Conservation (phyloP, 306 rosid species). For the Trichosanthes cucumerina region DNA sequence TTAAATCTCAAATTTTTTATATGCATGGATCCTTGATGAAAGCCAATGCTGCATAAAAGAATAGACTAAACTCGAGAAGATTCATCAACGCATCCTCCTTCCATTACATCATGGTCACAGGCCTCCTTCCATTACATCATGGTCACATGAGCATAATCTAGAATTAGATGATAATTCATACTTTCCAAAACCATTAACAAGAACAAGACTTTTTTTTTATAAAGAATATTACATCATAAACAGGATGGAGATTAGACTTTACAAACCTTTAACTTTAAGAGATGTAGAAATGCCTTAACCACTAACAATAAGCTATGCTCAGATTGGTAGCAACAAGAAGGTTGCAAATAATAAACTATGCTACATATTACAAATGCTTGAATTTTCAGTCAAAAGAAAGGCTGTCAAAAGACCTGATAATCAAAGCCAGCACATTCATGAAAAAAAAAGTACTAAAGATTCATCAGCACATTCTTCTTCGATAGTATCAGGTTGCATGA, state of each 20-base stretch:
- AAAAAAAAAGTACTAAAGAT: not conserved
- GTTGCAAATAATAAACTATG: not conserved
- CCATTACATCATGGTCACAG: not conserved
- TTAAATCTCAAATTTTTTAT: not conserved
- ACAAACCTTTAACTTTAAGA: not conserved
- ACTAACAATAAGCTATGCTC: not conserved
- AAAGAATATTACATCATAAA: not conserved
- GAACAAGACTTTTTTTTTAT: not conserved
- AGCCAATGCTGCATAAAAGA: not conserved
- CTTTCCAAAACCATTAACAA: not conserved
- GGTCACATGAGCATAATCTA: not conserved
- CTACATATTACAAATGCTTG: not conserved
- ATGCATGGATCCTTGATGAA: not conserved
- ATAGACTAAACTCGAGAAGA: not conserved
- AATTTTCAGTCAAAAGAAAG: not conserved
- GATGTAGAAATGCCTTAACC: not conserved
- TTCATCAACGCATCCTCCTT: not conserved
- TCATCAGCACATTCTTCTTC: not conserved
- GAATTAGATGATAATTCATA: not conserved
- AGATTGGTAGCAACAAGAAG: not conserved
- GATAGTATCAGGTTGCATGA: not conserved
- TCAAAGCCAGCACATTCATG: not conserved
- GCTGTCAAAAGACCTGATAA: not conserved
- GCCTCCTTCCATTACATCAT: not conserved
- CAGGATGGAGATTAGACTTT: not conserved